Conservation (phyloP, 2,329 filamentous ascomycete genomes). For the Penicillium sp. region DNA sequence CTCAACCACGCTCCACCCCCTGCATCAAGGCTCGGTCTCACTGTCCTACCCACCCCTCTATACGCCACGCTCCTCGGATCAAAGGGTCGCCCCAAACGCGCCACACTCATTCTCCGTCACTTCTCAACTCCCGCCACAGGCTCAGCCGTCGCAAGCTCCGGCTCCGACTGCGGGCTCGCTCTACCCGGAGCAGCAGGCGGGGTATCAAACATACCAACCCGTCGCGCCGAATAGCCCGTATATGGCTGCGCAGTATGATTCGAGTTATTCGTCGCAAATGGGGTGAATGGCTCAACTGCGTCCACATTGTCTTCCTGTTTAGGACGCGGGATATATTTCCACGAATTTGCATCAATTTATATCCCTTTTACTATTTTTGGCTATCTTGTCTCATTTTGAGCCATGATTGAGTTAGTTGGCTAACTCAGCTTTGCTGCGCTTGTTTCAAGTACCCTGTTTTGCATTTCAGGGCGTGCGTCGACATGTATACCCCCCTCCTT, state of each 20-base stretch:
- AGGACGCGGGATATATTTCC: not conserved
- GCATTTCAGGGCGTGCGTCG: conserved; percentile 14
- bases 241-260: conserved; percentile 17
- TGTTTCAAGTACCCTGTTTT: not conserved
- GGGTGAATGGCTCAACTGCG: conserved; percentile 7
- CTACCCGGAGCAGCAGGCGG: conserved; percentile 23
- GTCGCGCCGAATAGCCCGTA: conserved; percentile 24
- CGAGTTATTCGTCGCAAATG: conserved; percentile 23
- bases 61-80: conserved; percentile 27
- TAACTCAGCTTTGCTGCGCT: not conserved
- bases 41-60: conserved; percentile 38
- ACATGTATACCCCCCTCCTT: conserved; percentile 15
- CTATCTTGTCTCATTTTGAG: conserved; percentile 2
- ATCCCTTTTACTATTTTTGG: conserved; percentile 1
- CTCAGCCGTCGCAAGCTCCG: not conserved
- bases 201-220: conserved; percentile 19
- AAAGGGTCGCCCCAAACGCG: conserved; percentile 20
- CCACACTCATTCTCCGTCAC: conserved; percentile 27
- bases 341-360: not conserved
- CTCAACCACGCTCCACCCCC: conserved; percentile 23
- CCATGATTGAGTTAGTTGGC: not conserved
- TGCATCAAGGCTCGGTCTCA: conserved; percentile 36
- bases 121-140: conserved; percentile 15
- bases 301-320: not conserved
- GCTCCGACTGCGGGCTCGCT: conserved; percentile 10